These are phyloP conservation scores for Coccomyxa sp. DNA, from an alignment of 139 green algal species.

Conservation along the genomic window DNA sequence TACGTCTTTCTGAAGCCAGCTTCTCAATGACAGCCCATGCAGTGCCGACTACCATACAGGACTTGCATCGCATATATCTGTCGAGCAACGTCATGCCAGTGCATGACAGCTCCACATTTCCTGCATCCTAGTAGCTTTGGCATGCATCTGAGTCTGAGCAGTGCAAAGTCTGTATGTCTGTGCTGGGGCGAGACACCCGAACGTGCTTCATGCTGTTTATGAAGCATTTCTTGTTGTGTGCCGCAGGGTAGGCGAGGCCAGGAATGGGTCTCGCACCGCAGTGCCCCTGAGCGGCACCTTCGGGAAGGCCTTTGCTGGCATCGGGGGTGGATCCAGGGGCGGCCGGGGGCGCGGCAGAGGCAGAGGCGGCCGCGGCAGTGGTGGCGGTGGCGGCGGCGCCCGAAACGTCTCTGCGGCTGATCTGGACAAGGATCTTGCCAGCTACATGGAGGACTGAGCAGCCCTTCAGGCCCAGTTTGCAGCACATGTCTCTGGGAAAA, in stretches of 20 bases:
- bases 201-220: no score
- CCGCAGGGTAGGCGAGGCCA: no score
- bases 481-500: not conserved
- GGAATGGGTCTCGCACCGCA: not conserved
- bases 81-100: no score
- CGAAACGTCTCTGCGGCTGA: not conserved
- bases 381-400: not conserved
- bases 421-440: not conserved
- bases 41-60: no score
- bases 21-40: no score
- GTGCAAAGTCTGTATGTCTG: no score
- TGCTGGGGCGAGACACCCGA: no score
- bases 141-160: no score
- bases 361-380: not conserved
- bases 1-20: not conserved
- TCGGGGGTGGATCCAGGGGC: not conserved
- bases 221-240: no score
- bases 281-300: not conserved
- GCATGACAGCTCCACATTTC: no score
- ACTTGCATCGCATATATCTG: no score
- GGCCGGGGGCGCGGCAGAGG: not conserved
- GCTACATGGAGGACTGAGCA: slow-evolving; percentile 3
- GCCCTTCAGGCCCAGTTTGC: not conserved
- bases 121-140: no score
- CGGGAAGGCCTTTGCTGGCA: not conserved